A percentile compares a stretch with the other conserved stretches of the same genome.
Conservation (phyloP, 2,329 filamentous ascomycete species). For the Fusarium albosuccineum region DNA sequence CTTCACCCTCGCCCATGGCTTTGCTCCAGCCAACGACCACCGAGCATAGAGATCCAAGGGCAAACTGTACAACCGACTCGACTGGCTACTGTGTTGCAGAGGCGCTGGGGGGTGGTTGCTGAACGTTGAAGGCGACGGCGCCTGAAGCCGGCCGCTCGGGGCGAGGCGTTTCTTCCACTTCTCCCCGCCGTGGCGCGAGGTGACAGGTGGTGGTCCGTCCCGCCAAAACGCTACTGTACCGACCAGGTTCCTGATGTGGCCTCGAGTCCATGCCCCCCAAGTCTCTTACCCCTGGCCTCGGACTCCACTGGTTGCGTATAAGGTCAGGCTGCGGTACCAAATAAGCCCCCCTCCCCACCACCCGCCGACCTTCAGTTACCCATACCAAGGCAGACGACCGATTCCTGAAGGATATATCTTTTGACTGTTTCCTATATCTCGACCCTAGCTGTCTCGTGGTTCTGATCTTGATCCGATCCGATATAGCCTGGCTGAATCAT, state of each 20-base stretch:
- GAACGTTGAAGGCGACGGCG: constrained; percentile 28
- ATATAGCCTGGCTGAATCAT: constrained; percentile 11
- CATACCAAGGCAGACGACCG: constrained; percentile 43
- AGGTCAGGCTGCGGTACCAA: constrained; percentile 43
- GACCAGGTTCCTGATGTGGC: constrained; percentile 40
- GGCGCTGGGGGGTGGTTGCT: constrained; percentile 41
- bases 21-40: constrained; percentile 37
- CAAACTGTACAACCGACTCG: constrained; percentile 16
- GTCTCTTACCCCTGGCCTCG: constrained; percentile 36
- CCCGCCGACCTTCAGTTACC: constrained; percentile 39
- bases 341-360: constrained; percentile 46
- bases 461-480: constrained; percentile 26
- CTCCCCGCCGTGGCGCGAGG: constrained; percentile 44
- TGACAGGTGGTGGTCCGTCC: constrained; percentile 48
- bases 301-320: constrained; percentile 47
- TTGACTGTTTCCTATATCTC: constrained; percentile 28
- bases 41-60: constrained; percentile 28
- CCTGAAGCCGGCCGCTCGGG: constrained; percentile 36
- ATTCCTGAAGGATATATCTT: constrained; percentile 41
- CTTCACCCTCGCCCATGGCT: constrained; percentile 22
- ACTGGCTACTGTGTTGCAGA: constrained; percentile 18
- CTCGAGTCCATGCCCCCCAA: constrained; percentile 33
- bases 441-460: constrained; percentile 30
- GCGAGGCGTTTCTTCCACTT: constrained; percentile 43
- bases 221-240: constrained; percentile 28